These are phyloP conservation scores for Sugiyamaella marilandica DNA, from an alignment of 805 yeast species.

Conservation along the genomic window DNA sequence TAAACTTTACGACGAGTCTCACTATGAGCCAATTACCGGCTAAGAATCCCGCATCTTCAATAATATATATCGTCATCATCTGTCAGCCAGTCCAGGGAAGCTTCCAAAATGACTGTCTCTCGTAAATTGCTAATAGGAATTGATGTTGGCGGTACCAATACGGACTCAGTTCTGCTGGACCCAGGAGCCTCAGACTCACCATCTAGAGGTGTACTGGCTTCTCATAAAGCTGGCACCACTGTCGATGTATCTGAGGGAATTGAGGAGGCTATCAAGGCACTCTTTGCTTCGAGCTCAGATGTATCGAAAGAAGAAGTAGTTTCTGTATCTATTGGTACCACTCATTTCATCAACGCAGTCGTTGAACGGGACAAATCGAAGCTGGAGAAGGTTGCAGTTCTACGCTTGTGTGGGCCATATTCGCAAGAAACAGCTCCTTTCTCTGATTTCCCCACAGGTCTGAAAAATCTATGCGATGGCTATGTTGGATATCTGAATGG, in stretches of 20 bases:
- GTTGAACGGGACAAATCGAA: slow-evolving; percentile 42
- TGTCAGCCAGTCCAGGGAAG: no score
- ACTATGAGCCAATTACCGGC: no score
- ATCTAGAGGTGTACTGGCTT: slow-evolving; percentile 36
- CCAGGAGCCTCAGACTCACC: slow-evolving; percentile 28
- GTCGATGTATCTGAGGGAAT: slow-evolving; percentile 44
- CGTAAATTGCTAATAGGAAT: slow-evolving; percentile 42
- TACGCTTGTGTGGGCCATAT: slow-evolving; percentile 43
- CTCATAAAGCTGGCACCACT: slow-evolving; percentile 43
- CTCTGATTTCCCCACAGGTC: slow-evolving; percentile 39
- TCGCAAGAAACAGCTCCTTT: slow-evolving; percentile 38
- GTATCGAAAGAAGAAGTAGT: slow-evolving; percentile 24
- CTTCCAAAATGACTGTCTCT: slow-evolving; percentile 34
- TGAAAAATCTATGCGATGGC: not conserved
- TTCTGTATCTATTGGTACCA: slow-evolving; percentile 47
- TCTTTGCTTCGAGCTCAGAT: slow-evolving; percentile 30
- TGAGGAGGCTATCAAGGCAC: slow-evolving; percentile 32
- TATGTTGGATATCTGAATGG: slow-evolving; percentile 5
- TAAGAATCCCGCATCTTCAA: no score
- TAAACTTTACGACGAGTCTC: no score
- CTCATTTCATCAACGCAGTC: slow-evolving; percentile 48
- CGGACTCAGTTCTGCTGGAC: slow-evolving; percentile 44
- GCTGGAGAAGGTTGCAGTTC: slow-evolving; percentile 41
- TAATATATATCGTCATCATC: no score
- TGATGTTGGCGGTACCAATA: slow-evolving; percentile 52